Conservation (phyloP, 306 rosid genomes). For the Acacia melanoxylon region DNA sequence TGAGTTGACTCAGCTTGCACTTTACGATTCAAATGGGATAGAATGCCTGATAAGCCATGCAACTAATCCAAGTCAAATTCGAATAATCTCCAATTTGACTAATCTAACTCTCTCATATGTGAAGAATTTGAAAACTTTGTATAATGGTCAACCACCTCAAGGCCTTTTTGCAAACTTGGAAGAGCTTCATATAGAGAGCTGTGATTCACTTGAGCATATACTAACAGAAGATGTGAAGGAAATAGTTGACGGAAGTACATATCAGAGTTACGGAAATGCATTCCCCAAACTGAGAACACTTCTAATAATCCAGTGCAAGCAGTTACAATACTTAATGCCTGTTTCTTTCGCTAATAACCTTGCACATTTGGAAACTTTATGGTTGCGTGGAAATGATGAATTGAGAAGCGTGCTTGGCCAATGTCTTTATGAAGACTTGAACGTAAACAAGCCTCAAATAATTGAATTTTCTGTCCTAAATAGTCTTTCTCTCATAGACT, state of each 20-base stretch:
- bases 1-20: neutral
- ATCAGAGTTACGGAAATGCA: neutral
- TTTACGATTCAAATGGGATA: neutral
- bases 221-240: neutral
- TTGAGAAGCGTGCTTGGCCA: neutral
- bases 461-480: neutral
- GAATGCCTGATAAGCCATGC: neutral
- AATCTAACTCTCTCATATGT: neutral
- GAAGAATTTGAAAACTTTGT: neutral
- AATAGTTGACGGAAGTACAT: neutral
- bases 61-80: neutral
- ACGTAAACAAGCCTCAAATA: neutral
- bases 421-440: neutral
- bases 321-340: constrained; percentile 13
- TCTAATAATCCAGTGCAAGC: neutral
- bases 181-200: rapidly evolving
- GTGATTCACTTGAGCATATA: neutral
- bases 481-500: rapidly evolving
- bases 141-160: neutral
- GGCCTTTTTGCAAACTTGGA: neutral
- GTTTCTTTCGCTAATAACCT: neutral
- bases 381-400: neutral
- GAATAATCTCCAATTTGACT: neutral
- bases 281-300: neutral
- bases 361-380: neutral